phyloP scores from a whole-genome alignment of 129 eudicot species.

The Artemisia tridentata region DNA sequence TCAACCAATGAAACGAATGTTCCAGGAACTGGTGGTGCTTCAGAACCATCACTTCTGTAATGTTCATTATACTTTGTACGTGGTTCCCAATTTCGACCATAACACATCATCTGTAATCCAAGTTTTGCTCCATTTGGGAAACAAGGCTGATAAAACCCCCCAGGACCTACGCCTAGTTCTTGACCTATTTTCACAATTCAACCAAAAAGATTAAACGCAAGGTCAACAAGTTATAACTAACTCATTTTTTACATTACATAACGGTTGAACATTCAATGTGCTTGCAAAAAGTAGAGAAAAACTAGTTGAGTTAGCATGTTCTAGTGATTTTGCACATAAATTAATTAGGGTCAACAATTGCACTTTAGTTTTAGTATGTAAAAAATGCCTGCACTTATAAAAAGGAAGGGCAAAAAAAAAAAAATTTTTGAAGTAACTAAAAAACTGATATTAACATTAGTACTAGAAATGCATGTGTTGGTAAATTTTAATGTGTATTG shows the following conservation, averaged over 20 bases:
- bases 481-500: not conserved
- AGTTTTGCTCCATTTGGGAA: conserved; percentile 44
- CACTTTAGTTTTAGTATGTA: not conserved
- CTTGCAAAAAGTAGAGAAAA: not conserved
- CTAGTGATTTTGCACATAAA: not conserved
- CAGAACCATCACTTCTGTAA: conserved; percentile 28
- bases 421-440: not conserved
- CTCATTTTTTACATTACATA: not conserved
- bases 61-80: conserved; percentile 28
- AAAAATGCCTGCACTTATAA: not conserved
- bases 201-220: conserved; percentile 27
- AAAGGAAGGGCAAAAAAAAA: not conserved
- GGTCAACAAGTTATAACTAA: not conserved
- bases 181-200: conserved; percentile 38
- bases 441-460: too few species aligned
- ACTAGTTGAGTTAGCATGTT: not conserved
- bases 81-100: conserved; percentile 63
- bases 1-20: conserved; percentile 31
- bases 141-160: conserved; percentile 57
- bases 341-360: not conserved
- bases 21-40: conserved; percentile 43
- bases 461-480: not conserved
- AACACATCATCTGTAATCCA: conserved; percentile 50
- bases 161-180: conserved; percentile 46
- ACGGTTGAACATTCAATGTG: not conserved